These are phyloP conservation scores for Mycena metata DNA, from an alignment of 768 basidiomycete genomes.

Conservation along the genomic window DNA sequence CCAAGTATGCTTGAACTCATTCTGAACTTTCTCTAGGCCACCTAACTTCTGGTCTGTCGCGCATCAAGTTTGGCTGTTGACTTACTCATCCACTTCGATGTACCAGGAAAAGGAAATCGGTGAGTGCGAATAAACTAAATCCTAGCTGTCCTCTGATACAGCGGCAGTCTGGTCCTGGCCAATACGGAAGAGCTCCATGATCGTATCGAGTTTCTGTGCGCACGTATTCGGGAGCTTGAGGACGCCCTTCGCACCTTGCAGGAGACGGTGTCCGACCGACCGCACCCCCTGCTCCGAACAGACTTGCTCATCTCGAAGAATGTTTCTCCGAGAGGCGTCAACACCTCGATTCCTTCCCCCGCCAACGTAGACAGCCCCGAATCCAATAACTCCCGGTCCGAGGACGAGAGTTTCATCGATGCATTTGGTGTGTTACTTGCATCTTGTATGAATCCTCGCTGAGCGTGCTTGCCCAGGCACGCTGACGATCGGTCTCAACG, in stretches of 20 bases:
- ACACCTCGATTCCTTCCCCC: constrained; percentile 10
- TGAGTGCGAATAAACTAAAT: constrained; percentile 33
- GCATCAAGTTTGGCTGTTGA: constrained; percentile 59
- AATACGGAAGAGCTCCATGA: constrained; percentile 81
- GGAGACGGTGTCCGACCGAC: constrained; percentile 59
- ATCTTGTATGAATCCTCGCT: neutral
- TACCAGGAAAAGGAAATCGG: constrained; percentile 71
- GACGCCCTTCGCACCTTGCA: constrained; percentile 66
- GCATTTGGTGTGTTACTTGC: constrained; percentile 49
- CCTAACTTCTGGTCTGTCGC: constrained; percentile 23
- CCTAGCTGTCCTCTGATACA: neutral
- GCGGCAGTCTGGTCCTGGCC: constrained; percentile 66
- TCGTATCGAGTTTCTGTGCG: constrained; percentile 66
- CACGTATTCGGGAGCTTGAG: constrained; percentile 74
- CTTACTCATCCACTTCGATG: constrained; percentile 39
- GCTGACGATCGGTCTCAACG: constrained; percentile 66
- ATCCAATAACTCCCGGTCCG: constrained; percentile 26
- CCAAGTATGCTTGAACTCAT: constrained; percentile 17
- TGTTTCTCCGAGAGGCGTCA: neutral
- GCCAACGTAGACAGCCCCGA: constrained; percentile 25
- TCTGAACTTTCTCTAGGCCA: constrained; percentile 11
- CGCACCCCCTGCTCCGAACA: constrained; percentile 62
- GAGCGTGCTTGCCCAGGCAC: constrained; percentile 58
- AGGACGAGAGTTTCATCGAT: constrained; percentile 58
- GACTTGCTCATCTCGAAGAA: constrained; percentile 48